phyloP scores from a whole-genome alignment of 2,329 filamentous ascomycete genomes.

The Arthrobotrys sinensis region DNA sequence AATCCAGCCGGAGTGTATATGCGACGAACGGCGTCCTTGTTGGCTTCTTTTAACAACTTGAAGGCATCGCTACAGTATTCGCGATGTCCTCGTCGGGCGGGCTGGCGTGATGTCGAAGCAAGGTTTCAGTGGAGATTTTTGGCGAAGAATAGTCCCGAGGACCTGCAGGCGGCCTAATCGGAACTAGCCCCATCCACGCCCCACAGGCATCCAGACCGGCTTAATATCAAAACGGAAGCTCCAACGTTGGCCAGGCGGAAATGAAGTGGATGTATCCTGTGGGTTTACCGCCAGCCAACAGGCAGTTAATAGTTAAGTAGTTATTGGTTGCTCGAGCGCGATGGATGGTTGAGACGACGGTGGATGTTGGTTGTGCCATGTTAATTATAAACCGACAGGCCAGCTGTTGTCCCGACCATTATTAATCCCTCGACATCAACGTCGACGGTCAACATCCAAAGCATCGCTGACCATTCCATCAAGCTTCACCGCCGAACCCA shows the following conservation, averaged over 20 bases:
- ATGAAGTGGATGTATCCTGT: background rate
- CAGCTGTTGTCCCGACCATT: conserved; percentile 7
- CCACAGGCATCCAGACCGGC: conserved; percentile 39
- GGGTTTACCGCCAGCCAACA: background rate
- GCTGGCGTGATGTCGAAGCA: conserved; percentile 27
- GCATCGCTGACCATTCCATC: background rate
- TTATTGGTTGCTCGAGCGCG: conserved; percentile 22
- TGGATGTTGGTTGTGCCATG: conserved; percentile 27
- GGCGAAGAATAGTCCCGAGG: conserved; percentile 16
- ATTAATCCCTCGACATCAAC: conserved; percentile 1
- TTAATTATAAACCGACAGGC: conserved; percentile 12
- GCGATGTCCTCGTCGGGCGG: conserved; percentile 1
- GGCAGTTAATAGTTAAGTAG: background rate
- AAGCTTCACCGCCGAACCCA: background rate
- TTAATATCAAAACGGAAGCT: conserved; percentile 45
- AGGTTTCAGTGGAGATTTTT: conserved; percentile 58
- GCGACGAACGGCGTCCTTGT: background rate
- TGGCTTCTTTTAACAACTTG: background rate
- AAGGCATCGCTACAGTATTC: background rate
- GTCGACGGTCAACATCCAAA: background rate
- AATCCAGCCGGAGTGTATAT: background rate
- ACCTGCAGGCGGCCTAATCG: conserved; percentile 37
- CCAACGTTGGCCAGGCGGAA: conserved; percentile 27
- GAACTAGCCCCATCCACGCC: conserved; percentile 26
- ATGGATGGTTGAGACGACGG: conserved; percentile 4